A percentile compares a stretch with the other conserved stretches of the same genome.
phyloP scores from a whole-genome alignment of 2,329 filamentous ascomycete species.

The Arthrobotrys entomopaga region DNA sequence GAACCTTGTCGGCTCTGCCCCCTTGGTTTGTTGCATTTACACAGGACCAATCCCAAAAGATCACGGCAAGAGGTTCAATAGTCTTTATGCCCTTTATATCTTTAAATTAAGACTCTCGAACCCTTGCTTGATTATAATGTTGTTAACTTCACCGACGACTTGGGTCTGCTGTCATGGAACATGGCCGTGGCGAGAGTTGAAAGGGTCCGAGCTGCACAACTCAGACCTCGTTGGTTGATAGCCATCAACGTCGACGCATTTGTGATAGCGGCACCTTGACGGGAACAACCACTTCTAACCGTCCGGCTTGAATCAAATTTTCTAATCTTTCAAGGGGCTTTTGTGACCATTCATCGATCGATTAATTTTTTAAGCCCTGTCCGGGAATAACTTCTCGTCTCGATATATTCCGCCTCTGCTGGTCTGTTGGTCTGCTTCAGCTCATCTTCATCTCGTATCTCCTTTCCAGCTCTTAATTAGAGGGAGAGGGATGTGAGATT shows the following conservation, averaged over 20 bases:
- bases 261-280: conserved; percentile 36
- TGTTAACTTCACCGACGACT: background rate
- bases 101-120: conserved; percentile 32
- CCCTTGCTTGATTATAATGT: conserved; percentile 18
- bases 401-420: conserved; percentile 14
- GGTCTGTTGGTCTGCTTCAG: too few relatives aligned
- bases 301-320: conserved; percentile 20
- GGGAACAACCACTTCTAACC: conserved; percentile 53
- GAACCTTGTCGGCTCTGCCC: conserved; percentile 28
- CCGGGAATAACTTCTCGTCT: conserved; percentile 16
- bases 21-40: conserved; percentile 32
- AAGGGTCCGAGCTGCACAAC: conserved; percentile 47
- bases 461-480: background rate
- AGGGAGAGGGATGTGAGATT: conserved; percentile 31
- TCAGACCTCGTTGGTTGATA: conserved; percentile 37
- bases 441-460: too few relatives aligned
- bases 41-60: conserved; percentile 43
- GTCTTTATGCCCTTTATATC: conserved; percentile 13
- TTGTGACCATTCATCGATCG: conserved; percentile 13
- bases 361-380: too few relatives aligned
- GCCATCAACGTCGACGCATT: conserved; percentile 45
- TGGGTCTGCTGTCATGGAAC: conserved; percentile 5
- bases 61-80: conserved; percentile 18
- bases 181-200: background rate
- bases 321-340: conserved; percentile 20